A percentile compares a stretch with the other conserved stretches of the same genome.
phyloP scores from a whole-genome alignment of 139 green algal genomes.

The Prasinococcaceae sp. region DNA sequence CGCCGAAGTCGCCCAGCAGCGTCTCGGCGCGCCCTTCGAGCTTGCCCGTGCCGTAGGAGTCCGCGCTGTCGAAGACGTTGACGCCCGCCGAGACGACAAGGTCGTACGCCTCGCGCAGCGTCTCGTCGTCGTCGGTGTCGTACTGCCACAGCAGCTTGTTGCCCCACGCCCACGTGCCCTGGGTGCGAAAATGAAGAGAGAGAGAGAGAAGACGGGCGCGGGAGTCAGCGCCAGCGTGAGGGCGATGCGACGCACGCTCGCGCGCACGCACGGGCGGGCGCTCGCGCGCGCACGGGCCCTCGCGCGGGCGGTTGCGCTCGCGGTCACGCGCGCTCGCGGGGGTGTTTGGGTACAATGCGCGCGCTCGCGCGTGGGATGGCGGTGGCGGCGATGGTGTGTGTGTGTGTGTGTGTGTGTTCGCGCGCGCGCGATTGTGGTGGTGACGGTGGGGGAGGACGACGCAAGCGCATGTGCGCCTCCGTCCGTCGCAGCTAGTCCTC shows the following conservation, averaged over 20 bases:
- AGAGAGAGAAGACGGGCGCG: neutral
- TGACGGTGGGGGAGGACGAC: too few relatives aligned
- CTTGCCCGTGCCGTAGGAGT: slow-evolving; percentile 33
- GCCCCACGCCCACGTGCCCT: slow-evolving; percentile 42
- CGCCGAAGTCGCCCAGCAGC: slow-evolving; percentile 23
- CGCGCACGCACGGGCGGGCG: too few relatives aligned
- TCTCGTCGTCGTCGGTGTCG: slow-evolving; percentile 56
- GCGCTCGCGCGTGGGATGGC: too few relatives aligned
- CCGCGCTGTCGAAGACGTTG: slow-evolving; percentile 35
- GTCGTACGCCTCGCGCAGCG: slow-evolving; percentile 86
- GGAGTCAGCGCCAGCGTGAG: neutral
- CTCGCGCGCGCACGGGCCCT: too few relatives aligned
- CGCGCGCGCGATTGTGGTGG: too few relatives aligned
- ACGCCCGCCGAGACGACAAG: slow-evolving; percentile 34
- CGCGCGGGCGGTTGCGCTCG: too few relatives aligned
- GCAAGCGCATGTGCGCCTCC: too few relatives aligned
- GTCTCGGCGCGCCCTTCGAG: slow-evolving; percentile 27
- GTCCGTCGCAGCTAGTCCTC: too few relatives aligned
- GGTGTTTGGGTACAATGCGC: too few relatives aligned
- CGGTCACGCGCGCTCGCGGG: too few relatives aligned
- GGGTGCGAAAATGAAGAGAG: neutral
- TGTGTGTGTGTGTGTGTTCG: too few relatives aligned
- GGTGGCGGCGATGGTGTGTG: too few relatives aligned
- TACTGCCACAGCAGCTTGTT: slow-evolving; percentile 86
- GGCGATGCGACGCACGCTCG: neutral